phyloP scores from a whole-genome alignment of 73 alveolate species.

The Stentor roeselii region DNA sequence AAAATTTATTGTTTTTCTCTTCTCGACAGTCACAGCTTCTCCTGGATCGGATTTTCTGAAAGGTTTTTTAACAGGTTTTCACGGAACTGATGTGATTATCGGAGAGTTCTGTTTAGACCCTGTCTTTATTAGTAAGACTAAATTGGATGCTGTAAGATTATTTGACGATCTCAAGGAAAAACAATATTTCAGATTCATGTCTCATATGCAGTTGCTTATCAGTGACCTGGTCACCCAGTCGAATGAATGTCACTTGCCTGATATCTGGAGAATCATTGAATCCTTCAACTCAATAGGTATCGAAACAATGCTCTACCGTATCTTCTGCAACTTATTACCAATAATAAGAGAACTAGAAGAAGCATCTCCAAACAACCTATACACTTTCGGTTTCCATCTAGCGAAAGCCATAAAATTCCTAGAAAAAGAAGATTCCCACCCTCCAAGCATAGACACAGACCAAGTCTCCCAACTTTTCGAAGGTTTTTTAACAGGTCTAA shows the following conservation, averaged over 20 bases:
- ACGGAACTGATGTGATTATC: background rate
- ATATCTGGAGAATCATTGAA: background rate
- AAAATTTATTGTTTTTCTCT: too few relatives aligned
- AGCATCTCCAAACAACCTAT: background rate
- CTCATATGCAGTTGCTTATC: too few relatives aligned
- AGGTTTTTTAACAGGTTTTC: constrained; percentile 21
- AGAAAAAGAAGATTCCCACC: background rate
- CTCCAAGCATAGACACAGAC: background rate
- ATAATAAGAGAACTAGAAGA: background rate
- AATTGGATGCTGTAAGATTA: background rate
- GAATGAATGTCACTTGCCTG: background rate
- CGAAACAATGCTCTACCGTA: background rate
- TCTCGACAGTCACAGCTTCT: constrained; percentile 7
- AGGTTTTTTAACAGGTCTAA: background rate
- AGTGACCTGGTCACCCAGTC: background rate
- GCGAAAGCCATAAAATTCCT: background rate
- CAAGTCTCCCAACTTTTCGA: background rate
- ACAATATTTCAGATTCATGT: background rate
- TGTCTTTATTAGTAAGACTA: background rate
- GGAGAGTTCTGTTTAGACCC: background rate
- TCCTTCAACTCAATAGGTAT: background rate
- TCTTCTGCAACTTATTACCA: too few relatives aligned
- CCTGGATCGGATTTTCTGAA: background rate
- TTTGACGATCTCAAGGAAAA: background rate
- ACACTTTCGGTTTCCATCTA: background rate